Evolutionary conservation across 768 basidiomycete genomes (phyloP), one percentile per base, ranked within the genome.

Genomic region (Leccinum broughii): DNA sequence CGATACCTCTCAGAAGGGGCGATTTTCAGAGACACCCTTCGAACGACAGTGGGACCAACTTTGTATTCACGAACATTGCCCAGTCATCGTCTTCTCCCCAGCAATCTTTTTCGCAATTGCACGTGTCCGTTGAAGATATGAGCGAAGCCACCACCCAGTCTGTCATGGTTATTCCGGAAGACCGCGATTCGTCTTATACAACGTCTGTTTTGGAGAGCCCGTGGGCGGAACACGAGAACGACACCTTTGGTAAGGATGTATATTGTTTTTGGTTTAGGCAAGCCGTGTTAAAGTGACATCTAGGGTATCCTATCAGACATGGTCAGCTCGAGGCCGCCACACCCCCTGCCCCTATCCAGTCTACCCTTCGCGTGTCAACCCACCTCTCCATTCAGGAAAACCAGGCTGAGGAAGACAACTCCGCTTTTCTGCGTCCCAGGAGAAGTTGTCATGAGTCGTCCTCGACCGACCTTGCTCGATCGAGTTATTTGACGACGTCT

Each of bases 401-500:
- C 15, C 34, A 39, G 3, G 0, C 14, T 6, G 60, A 56, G 2
- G 64, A 57, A 10, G 59, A 62, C 13, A 64, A 60, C 0, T 11
- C 13, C 24, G 54, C 61, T 8, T 46, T 59, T 54, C 20, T 41
- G 61, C 60, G 51, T 26, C 67, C 69, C 4, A 57, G 69, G 61
- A 57, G 64, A 17, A 66, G 56, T 46, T 61, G 71, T 14, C 60
- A 55, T 66, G 70, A 60, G 55, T 63, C 32, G 67, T 48, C 63
- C 26, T 72, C 78, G 6, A 62, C 77, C 6, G 71, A 75, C 35
- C 70, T 34, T 54, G 63, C 77, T 5, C 80, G 82, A 13, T 77
- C 79, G 60, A 91, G 89, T 69, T 86, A 81, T 68, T 75, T 85
- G 78, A 91, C 89, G 34, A 80, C 79, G 2, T 87, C 87, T 0